Base-by-base conservation (phyloP, 2,329 filamentous ascomycete species). In the Verticillium nubilum region DNA sequence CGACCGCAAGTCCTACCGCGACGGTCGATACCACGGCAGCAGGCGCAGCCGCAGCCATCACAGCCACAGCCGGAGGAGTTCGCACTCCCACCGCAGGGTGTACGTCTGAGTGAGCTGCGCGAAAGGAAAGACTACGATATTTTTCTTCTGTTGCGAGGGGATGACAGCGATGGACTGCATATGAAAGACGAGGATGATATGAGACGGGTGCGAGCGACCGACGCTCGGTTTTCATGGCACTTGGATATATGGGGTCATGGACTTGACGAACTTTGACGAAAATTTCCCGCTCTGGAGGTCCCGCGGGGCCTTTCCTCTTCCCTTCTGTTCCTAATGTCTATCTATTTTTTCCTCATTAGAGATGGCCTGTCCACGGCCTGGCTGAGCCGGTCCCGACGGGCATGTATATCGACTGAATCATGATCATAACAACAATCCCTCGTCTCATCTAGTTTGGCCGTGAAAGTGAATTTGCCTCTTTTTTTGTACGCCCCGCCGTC, bases 1-100 rank as follows among this genome's bases (percentile, higher is more conserved):
- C 59, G 78, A 82, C 65, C 79, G 80, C 67, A 78, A 82, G 65
- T 78, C 75, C 61, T 69, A 73, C 52, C 77, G 79, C 66, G 72
- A 69, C 50, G 68, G 69, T 23, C 66, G 67, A 26, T 64, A 66
- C 35, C 61, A 63, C 52, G 60, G 65, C 12, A 62, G 62, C 10
- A 59, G 64, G 7, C 63, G 63, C 10, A 60, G 60, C 35, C 56
- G 59, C 56, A 60, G 72, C 26, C 74, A 77, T 58, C 76, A 77
- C 10, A 70, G 74, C 63, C 74, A 75, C 61, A 71, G 77, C 59
- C 67, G 63, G 19, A 62, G 62, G 55, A 65, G 62, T 37, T 67
- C 66, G 19, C 62, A 64, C 60, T 65, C 65, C 4, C 61, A 57
- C 26, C 63, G 65, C 25, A 27, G 52, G 25, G 52, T 53, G 5